Evolutionary conservation across 78 protist genomes (phyloP).

Genomic region (Cavenderia fasciculata): DNA sequence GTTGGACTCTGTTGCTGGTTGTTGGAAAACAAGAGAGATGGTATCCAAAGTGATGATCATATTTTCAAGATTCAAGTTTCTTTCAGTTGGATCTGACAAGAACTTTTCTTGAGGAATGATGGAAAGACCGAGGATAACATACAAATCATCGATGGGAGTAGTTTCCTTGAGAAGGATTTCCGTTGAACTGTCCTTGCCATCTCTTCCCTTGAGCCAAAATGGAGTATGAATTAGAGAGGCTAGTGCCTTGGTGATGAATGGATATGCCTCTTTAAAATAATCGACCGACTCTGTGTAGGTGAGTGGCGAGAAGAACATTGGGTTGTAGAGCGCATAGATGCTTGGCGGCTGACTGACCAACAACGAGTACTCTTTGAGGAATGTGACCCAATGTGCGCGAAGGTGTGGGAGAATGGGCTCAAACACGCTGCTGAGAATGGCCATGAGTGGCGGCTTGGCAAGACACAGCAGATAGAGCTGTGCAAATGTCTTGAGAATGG

Average conservation of each 20-base stretch:
- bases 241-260: constrained; percentile 34
- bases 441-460: constrained; percentile 17
- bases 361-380: constrained; percentile 42
- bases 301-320: constrained; percentile 60
- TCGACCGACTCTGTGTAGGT: constrained; percentile 47
- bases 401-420: constrained; percentile 39
- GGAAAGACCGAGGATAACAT: constrained; percentile 19
- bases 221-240: constrained; percentile 22
- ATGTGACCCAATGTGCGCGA: constrained; percentile 65
- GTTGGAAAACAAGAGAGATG: constrained; percentile 7
- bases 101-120: constrained; percentile 42
- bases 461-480: constrained; percentile 56
- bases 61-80: not conserved
- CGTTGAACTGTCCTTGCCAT: not conserved
- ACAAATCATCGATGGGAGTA: constrained; percentile 14
- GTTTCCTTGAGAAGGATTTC: constrained; percentile 11
- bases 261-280: constrained; percentile 64
- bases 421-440: constrained; percentile 31
- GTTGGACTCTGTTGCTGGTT: too few relatives aligned
- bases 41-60: constrained; percentile 27
- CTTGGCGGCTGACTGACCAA: constrained; percentile 29
- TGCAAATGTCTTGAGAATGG: constrained; percentile 67
- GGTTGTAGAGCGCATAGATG: constrained; percentile 24
- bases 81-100: constrained; percentile 11
- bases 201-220: constrained; percentile 44